Evolutionary conservation across 148 eudicot genomes (phyloP).

Genomic region (Cornus controversa): DNA sequence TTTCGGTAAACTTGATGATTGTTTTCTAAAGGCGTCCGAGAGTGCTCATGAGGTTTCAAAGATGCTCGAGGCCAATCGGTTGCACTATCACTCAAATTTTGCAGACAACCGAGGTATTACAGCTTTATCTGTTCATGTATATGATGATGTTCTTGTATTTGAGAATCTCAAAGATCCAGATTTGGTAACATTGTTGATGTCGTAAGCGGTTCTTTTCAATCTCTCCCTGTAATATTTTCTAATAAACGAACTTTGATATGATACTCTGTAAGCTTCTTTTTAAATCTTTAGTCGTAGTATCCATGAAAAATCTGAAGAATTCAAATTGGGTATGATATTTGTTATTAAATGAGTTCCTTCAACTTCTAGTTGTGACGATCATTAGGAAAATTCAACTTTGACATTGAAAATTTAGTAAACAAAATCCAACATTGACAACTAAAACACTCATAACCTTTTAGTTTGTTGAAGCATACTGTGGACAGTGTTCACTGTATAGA

Average conservation of each 20-base stretch:
- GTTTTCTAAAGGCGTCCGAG: constrained; percentile 73
- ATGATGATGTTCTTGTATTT: constrained; percentile 5
- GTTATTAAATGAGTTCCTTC: background rate
- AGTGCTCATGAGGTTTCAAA: constrained; percentile 84
- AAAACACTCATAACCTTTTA: no score
- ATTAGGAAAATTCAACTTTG: background rate
- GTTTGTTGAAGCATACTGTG: no score
- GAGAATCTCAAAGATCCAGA: background rate
- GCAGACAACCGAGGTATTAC: constrained; percentile 68
- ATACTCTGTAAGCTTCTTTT: background rate
- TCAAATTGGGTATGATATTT: background rate
- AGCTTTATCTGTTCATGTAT: background rate
- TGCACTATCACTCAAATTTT: constrained; percentile 96
- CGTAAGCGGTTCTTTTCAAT: no score
- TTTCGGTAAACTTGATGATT: constrained; percentile 74
- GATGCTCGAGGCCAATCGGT: constrained; percentile 88
- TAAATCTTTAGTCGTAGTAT: background rate
- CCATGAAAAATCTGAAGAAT: background rate
- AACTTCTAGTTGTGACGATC: background rate
- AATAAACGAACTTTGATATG: background rate
- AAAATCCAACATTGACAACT: no score
- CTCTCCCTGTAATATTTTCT: no score
- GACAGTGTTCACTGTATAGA: background rate
- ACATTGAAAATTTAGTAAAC: background rate
- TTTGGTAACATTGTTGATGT: background rate